Evolutionary conservation across 345 rosid species (phyloP).

Genomic region (Reutealis trisperma): DNA sequence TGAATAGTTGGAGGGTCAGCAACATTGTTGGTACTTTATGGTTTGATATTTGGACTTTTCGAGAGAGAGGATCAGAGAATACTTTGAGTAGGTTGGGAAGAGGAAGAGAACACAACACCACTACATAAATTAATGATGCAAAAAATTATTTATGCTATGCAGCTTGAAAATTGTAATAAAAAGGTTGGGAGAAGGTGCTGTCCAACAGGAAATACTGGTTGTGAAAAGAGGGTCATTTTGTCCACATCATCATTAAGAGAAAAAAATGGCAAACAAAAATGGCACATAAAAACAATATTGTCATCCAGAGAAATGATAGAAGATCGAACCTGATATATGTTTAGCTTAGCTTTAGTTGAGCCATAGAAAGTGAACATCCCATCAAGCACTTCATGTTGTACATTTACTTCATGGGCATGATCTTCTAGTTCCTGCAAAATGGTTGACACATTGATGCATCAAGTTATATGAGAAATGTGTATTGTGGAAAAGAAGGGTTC

Average conservation of each 20-base stretch:
- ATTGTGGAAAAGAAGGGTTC: neutral
- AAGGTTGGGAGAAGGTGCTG: neutral
- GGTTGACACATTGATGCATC: constrained; percentile 8
- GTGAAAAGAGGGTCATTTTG: too few relatives aligned
- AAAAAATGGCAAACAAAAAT: neutral
- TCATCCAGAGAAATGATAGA: neutral
- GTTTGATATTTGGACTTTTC: neutral
- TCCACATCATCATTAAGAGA: neutral
- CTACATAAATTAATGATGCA: too few relatives aligned
- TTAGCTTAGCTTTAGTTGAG: constrained; percentile 70
- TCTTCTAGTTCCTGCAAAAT: constrained; percentile 79
- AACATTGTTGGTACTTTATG: neutral
- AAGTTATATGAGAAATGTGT: neutral
- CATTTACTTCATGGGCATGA: constrained; percentile 69
- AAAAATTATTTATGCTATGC: neutral
- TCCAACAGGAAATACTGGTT: too few relatives aligned
- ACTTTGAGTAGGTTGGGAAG: neutral
- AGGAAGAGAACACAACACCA: neutral
- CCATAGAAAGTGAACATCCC: constrained; percentile 91
- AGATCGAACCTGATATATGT: constrained; percentile 77
- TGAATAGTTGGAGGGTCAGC: neutral
- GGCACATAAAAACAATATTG: neutral
- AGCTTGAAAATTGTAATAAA: neutral
- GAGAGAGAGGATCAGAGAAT: too few relatives aligned
- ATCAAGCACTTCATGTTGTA: constrained; percentile 81